Base-by-base conservation (phyloP, 2,329 filamentous ascomycete species). In the Claviceps pazoutovae region DNA sequence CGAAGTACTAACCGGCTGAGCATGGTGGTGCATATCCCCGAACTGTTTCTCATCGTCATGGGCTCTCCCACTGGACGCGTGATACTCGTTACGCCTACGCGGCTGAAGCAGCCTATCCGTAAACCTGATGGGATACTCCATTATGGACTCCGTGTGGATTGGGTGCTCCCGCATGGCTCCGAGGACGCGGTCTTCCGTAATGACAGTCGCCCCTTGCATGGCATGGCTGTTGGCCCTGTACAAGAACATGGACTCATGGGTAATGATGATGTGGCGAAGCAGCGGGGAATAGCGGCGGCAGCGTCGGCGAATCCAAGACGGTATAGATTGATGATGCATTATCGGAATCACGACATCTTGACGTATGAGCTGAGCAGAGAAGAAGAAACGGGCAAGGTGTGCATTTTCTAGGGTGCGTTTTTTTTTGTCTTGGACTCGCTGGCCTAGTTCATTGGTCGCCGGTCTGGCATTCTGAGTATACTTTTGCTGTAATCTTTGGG, bases 241-340 rank as follows among this genome's bases (percentile, higher is more conserved):
- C 83, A 80, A 49, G 74, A 68, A 49, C 62, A 71, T 1, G 64
- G 46, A 44, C 53, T 48, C 34, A 37, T 45, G 49, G 45, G 48
- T 21, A 26, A 43, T 34, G 59, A 21, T 21, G 19, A 19, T 21
- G 42, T 11, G 37, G 55, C 52, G 17, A 55, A 58, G 30, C 46
- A 51, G 51, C 47, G 55, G 39, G 55, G 59, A 34, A 34, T 34
- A 34, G 30, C 30, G 30, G 30, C 30, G 9, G 30, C 30, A 50
- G 55, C 59, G 7, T 56, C 59, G 8, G 56, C 61, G 36, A 56
- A 61, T 36, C 64, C 70, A 54, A 70, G 71, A 56, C 72, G 77
- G 53, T 89, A 83, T 74, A 71, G 84, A 53, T 57, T 91, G 52
- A 76, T 91, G 62, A 66, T 90, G 64, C 81, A 86, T 62, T 90